A percentile compares a stretch with the other conserved stretches of the same genome.
Evolutionary conservation across 2,329 filamentous ascomycete species (phyloP).

Genomic region (Colletotrichum aenigma): DNA sequence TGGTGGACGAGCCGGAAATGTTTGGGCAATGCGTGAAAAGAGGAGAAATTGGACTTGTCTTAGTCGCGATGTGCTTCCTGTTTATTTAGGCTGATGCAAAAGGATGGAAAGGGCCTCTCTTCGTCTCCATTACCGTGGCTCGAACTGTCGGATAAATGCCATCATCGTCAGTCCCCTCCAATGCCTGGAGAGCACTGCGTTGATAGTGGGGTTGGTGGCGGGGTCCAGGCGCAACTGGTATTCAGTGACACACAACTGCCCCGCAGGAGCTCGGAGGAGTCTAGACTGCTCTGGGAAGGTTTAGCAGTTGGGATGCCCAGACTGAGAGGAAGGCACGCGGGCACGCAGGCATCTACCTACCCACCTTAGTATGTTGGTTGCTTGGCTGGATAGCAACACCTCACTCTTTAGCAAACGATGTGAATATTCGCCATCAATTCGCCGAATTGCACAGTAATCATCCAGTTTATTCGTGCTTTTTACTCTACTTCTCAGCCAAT

Average conservation of each 20-base stretch:
- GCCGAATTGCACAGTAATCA: not conserved
- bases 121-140: not conserved
- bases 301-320: not conserved
- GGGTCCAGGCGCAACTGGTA: not conserved
- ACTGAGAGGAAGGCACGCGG: not conserved
- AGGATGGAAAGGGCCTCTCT: not conserved
- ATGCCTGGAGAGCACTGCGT: not conserved
- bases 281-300: not conserved
- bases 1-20: not conserved
- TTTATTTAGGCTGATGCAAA: not conserved
- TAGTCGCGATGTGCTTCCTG: not conserved
- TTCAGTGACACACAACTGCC: conserved; percentile 6
- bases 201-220: not conserved
- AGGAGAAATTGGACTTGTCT: not conserved
- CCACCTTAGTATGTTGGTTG: not conserved
- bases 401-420: not conserved
- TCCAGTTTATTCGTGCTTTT: not conserved
- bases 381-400: not conserved
- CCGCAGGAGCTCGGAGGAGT: not conserved
- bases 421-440: not conserved
- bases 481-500: not conserved
- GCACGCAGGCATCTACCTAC: not conserved
- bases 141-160: not conserved
- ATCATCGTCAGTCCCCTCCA: conserved; percentile 12
- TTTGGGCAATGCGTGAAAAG: not conserved